Base-by-base conservation (phyloP, 176 grass and related monocot species). In the Carex parvula region DNA sequence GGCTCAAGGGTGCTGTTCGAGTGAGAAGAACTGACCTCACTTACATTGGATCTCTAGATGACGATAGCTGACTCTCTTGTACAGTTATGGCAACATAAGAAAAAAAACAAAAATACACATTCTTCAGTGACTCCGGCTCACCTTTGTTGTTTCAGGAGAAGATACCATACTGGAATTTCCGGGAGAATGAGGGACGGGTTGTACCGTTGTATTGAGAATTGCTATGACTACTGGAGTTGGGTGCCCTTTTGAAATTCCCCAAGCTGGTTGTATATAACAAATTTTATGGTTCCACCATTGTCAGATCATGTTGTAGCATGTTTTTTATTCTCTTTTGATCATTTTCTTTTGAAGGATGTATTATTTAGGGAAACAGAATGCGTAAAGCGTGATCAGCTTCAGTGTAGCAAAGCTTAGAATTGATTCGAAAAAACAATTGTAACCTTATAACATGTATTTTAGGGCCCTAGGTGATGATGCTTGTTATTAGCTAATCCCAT, bases 1-100 rank as follows among this genome's bases (percentile, higher is more conserved):
- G 97, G 93, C 93, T 99, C 18, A 99, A 99, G 85, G 97, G 97
- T n/a, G 88, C 97, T 0, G 89, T 96, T 50, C 95, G 97, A 86
- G 91, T 99, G 70, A 86, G 93, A 83, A 88, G 97, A 87, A 88
- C 91, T 29, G 93, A 96, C 66, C 85, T 99, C 69, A 99, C 97
- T 46, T 99, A 96, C 55, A 96, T 94, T 87, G 97, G 97, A 60
- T 91, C 91, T 18, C 84, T 99, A 54, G 97, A 99, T 32, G 97
- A 99, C 42, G 97, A 99, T 82, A 99, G 89, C 89, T 98, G 91
- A 95, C 65, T 18, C 6, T 13, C 75, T 20, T 88, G 54, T 82
- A 93, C 41, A 68, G 69, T 70, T 48, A 79, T 39, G 48, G 37
- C 77, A 6, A 14, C 32, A 20, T 78, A 58, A 56, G 81, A 39